A percentile compares a stretch with the other conserved stretches of the same genome.
Evolutionary conservation across 2,329 filamentous ascomycete species (phyloP).

Genomic region (Rutstroemia sp.): DNA sequence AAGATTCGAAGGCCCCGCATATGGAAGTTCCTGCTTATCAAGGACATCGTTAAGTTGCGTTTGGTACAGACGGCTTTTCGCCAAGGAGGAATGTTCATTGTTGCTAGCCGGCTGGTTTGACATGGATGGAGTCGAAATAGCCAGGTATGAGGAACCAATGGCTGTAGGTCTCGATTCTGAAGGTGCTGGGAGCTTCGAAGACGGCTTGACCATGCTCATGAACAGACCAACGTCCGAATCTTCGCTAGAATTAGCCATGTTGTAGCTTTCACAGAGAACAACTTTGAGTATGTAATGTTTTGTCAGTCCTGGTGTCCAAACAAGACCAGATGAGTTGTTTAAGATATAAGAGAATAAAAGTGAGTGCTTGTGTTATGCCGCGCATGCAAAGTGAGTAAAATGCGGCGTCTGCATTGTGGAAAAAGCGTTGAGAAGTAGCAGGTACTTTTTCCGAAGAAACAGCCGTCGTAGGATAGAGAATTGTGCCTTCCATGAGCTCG

Average conservation of each 20-base stretch:
- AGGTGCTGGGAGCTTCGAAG: background rate
- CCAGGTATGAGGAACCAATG: too few species aligned
- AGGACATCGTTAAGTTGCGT: background rate
- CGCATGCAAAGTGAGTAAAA: background rate
- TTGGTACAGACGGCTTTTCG: too few species aligned
- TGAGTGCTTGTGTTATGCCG: conserved; percentile 2
- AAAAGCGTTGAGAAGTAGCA: too few species aligned
- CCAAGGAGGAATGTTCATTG: too few species aligned
- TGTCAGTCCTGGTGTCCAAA: conserved; percentile 2
- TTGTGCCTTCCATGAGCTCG: background rate
- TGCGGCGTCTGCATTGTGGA: background rate
- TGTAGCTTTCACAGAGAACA: background rate
- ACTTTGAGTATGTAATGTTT: background rate
- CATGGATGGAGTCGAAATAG: too few species aligned
- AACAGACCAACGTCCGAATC: background rate
- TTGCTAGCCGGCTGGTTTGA: too few species aligned
- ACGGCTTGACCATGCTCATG: background rate
- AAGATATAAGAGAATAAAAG: conserved; percentile 5
- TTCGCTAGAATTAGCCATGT: conserved; percentile 6
- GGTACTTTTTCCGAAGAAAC: background rate
- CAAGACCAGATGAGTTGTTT: background rate
- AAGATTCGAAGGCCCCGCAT: background rate
- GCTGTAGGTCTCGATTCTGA: too few species aligned
- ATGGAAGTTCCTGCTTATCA: background rate
- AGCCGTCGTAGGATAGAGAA: background rate